Evolutionary conservation across 345 rosid species (phyloP), one percentile per base, ranked within the genome.

Genomic region (Xanthoceras sorbifolium): DNA sequence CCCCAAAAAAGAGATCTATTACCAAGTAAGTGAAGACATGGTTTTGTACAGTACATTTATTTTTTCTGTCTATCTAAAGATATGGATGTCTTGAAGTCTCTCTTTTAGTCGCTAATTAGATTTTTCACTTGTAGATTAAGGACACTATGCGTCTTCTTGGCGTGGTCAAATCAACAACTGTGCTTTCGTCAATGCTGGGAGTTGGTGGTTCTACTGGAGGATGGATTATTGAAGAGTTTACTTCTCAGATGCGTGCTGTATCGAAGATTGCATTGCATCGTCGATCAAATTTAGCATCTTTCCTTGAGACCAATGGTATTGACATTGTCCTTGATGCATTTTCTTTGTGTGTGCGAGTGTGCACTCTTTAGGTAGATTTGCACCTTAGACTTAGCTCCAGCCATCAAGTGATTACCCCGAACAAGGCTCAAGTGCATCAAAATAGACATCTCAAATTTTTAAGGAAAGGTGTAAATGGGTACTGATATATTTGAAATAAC

Each of bases 251-350:
- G 97, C 93, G 90, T 75, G 97, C 97, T 15, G 94, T 96, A 57
- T 93, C 98, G 69, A 96, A 89, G 92, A 92, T 93, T 87, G 97
- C 99, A 67, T 82, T 96, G 92, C 93, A 90, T 72, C 99, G 97
- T 54, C 94, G 84, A 59, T 86, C 93, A 75, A 93, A 93, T 88
- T 87, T 96, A 76, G 89, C 97, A 31, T 73, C 25, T 71, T 93
- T 96, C 77, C 82, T 96, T 79, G 98, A 93, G 85, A 83, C 69
- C 77, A 87, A 93, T 82, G 99, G 98, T 96, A 91, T 26, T 52
- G 31, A 38, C 68, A 3, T 12, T 17, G 11, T 52, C 36, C 52
- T 38, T 67, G 22, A 48, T 72, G 74, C 74, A 67, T 28, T 61
- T 8, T 26, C 9, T 48, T 3, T 38, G 31, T 78, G 64, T 22